Conservation (phyloP, 441 rosid genomes). For the Manihot esculenta region DNA sequence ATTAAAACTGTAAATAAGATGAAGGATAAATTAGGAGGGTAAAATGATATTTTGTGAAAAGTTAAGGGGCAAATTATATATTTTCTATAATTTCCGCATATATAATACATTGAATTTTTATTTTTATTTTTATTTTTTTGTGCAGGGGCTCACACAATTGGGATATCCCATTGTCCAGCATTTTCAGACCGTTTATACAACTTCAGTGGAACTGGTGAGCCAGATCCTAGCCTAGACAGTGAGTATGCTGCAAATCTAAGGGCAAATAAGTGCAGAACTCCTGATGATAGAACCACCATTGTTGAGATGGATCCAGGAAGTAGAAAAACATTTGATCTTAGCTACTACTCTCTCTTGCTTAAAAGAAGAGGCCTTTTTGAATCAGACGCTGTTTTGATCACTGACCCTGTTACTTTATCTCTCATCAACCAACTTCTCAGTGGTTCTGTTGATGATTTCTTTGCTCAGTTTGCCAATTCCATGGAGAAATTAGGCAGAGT, state of each 20-base stretch:
- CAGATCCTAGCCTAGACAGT: constrained; percentile 60
- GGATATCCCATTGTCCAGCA: constrained; percentile 63
- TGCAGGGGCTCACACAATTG: constrained; percentile 86
- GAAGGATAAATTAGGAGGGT: no score
- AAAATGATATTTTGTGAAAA: no score
- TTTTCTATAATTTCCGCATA: no score
- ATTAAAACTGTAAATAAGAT: no score
- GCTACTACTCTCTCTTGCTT: constrained; percentile 51
- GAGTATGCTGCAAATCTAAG: constrained; percentile 63
- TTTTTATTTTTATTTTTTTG: no score
- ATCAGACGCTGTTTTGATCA: constrained; percentile 69
- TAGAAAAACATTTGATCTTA: constrained; percentile 60
- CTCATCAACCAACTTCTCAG: constrained; percentile 42
- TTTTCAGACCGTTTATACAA: constrained; percentile 60
- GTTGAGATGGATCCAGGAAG: constrained; percentile 90
- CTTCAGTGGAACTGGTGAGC: constrained; percentile 47
- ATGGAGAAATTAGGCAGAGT: constrained; percentile 82
- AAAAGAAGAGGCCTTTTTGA: constrained; percentile 69
- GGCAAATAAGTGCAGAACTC: constrained; percentile 60
- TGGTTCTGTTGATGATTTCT: constrained; percentile 51
- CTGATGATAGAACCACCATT: constrained; percentile 50
- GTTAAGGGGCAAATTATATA: no score
- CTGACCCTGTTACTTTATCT: constrained; percentile 45
- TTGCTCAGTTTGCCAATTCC: constrained; percentile 50
- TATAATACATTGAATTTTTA: no score